Conservation (phyloP, 352 stramenopile species). For the Peronospora farinosa region DNA sequence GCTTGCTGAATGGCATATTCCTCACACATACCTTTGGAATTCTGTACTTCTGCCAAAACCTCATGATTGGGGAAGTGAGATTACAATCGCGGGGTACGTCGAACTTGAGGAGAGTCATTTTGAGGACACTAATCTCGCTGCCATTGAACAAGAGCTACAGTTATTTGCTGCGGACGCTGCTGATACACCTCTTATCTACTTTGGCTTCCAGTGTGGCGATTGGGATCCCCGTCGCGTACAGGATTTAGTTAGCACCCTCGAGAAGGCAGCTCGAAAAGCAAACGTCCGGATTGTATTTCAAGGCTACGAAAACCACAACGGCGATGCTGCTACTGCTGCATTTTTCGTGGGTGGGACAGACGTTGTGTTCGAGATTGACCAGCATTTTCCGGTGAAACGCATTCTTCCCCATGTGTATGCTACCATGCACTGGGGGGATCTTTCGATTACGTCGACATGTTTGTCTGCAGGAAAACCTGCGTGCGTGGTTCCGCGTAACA, state of each 20-base stretch:
- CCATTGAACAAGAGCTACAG: constrained; percentile 24
- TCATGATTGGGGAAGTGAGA: constrained; percentile 52
- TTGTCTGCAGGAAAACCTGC: constrained; percentile 39
- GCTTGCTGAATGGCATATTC: constrained; percentile 43
- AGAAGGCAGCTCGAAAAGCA: constrained; percentile 31
- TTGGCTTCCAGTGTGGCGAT: constrained; percentile 44
- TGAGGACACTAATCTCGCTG: constrained; percentile 11
- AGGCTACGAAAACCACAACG: constrained; percentile 30
- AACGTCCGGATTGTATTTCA: constrained; percentile 61
- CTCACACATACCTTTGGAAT: constrained; percentile 77
- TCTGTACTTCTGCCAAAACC: constrained; percentile 46
- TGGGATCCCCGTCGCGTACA: constrained; percentile 35
- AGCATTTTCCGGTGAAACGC: constrained; percentile 30
- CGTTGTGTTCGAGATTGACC: constrained; percentile 44
- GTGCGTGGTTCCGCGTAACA: constrained; percentile 44
- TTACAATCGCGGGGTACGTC: constrained; percentile 51
- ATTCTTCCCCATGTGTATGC: constrained; percentile 36
- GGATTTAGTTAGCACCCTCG: constrained; percentile 39
- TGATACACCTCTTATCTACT: constrained; percentile 40
- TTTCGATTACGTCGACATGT: constrained; percentile 46
- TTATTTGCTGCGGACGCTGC: constrained; percentile 10
- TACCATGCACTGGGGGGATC: constrained; percentile 51
- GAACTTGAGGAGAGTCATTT: constrained; percentile 26
- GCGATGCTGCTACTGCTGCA: constrained; percentile 7
- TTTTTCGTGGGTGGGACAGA: constrained; percentile 33